Base-by-base conservation (phyloP, 257 asterid species). In the Solanum ossicruentum region DNA sequence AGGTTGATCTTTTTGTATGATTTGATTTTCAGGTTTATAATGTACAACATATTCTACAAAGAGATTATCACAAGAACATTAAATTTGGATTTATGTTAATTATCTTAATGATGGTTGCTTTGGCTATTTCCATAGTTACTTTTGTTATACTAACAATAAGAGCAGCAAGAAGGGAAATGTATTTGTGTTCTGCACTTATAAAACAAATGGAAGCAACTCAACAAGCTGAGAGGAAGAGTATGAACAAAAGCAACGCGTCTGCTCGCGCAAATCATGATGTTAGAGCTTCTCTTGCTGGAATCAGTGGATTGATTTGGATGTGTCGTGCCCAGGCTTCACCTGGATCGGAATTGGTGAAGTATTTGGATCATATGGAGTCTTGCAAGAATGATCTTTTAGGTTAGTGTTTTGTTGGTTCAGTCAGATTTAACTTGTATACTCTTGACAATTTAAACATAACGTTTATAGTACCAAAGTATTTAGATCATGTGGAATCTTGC, bases 241-340 rank as follows among this genome's bases (percentile, higher is more conserved):
- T 90, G 95, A 93, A 90, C 82, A 93, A 91, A 85, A 94, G 89
- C 72, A 90, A 88, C 32, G 98, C 97, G 39, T 93, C 92, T 63
- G 95, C 94, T 2, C 91, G 89, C 5, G 97, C 98, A n/a, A 93
- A 93, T 90, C 98, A 95, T 21, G 98, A 95, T 83, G 87, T 95
- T 5, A 96, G 97, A 18, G 93, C 93, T 43, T 85, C 92, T 28
- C 86, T 93, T 61, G 95, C 97, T 12, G 97, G 92, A 69, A 89
- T 94, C 16, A 84, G 67, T 5, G 93, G 97, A 67, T 86, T 93
- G 12, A 88, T 93, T 16, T 92, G 92, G 60, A 49, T 91, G 13
- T 89, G 90, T 55, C 92, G 90, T 90, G 89, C 1, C 8, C 88
- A 88, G 41, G 89, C 86, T 60, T 87, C 87, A 13, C 87, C 84